Percentiles rank a stretch among this genome's conserved stretches.
phyloP scores from a whole-genome alignment of 2,329 filamentous ascomycete species.

The Epichloe typhina region DNA sequence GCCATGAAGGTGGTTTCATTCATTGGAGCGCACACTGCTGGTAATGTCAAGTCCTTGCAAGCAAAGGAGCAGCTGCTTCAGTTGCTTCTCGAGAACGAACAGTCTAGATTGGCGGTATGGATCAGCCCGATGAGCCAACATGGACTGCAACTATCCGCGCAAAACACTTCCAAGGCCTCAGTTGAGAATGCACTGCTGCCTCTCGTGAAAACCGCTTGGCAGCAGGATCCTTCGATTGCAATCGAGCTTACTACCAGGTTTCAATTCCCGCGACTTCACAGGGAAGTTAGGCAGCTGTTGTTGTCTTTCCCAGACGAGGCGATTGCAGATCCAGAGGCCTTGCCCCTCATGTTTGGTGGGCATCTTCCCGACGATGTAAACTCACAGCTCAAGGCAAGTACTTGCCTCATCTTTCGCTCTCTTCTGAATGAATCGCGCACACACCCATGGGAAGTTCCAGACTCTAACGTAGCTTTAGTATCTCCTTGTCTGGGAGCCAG shows the following conservation, averaged over 20 bases:
- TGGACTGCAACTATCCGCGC: conserved; percentile 23
- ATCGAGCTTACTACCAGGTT: conserved; percentile 74
- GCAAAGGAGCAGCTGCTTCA: conserved; percentile 75
- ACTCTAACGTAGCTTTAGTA: conserved; percentile 39
- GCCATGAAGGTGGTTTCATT: conserved; percentile 51
- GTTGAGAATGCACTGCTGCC: conserved; percentile 38
- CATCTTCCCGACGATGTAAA: conserved; percentile 66
- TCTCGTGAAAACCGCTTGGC: conserved; percentile 74
- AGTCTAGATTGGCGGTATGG: conserved; percentile 77
- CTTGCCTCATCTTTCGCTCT: not conserved
- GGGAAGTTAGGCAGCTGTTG: conserved; percentile 67
- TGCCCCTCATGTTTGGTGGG: conserved; percentile 69
- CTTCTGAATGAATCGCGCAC: not conserved
- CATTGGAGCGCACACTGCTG: conserved; percentile 39
- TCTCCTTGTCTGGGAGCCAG: conserved; percentile 80
- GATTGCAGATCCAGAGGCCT: conserved; percentile 64
- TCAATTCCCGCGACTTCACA: conserved; percentile 56
- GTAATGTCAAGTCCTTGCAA: conserved; percentile 52
- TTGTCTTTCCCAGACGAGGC: conserved; percentile 76
- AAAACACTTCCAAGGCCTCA: conserved; percentile 26
- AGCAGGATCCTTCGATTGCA: conserved; percentile 73
- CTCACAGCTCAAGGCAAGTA: conserved; percentile 60
- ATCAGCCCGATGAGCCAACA: conserved; percentile 61
- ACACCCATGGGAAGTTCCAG: not conserved
- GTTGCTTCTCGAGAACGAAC: conserved; percentile 71